phyloP scores from a whole-genome alignment of 352 stramenopile genomes.

The Globisporangium canariense region DNA sequence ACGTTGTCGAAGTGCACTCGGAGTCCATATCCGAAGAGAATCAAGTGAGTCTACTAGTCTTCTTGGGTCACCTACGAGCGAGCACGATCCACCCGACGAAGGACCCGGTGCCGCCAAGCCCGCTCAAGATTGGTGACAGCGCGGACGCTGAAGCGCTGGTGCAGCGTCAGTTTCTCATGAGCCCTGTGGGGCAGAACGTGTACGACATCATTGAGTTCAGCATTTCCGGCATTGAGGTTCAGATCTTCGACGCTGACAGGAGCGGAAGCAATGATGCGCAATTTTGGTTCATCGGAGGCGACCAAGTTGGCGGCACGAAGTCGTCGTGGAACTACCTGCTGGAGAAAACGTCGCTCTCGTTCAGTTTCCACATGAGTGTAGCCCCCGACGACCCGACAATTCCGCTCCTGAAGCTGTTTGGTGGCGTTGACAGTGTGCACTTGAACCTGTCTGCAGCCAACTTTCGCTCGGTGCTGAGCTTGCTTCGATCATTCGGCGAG shows the following conservation, averaged over 20 bases:
- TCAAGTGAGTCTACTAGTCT: slow-evolving; percentile 60
- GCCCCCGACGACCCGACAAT: slow-evolving; percentile 75
- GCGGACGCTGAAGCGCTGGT: slow-evolving; percentile 1
- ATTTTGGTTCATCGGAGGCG: slow-evolving; percentile 15
- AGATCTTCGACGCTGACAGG: slow-evolving; percentile 35
- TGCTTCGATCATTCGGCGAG: slow-evolving; percentile 67
- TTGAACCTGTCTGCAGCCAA: slow-evolving; percentile 66
- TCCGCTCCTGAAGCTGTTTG: slow-evolving; percentile 72
- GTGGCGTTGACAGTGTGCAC: slow-evolving; percentile 62
- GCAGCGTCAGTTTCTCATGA: slow-evolving; percentile 15
- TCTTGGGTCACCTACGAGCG: slow-evolving; percentile 72
- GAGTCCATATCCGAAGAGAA: slow-evolving; percentile 19
- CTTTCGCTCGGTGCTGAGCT: slow-evolving; percentile 53
- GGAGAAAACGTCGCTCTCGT: slow-evolving; percentile 70
- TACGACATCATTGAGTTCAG: slow-evolving; percentile 79
- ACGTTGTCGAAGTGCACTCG: slow-evolving; percentile 52
- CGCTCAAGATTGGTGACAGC: not conserved
- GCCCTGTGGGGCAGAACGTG: slow-evolving; percentile 38
- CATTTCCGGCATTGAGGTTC: slow-evolving; percentile 76
- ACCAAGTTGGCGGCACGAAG: not conserved
- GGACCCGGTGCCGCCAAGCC: slow-evolving; percentile 13
- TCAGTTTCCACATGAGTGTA: slow-evolving; percentile 77
- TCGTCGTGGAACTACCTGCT: slow-evolving; percentile 55
- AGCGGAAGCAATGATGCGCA: slow-evolving; percentile 9
- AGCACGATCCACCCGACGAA: slow-evolving; percentile 43